Percentiles rank a stretch among this genome's conserved stretches.
Conservation (phyloP, 2,329 filamentous ascomycete species). For the Plenodomus lindquistii region DNA sequence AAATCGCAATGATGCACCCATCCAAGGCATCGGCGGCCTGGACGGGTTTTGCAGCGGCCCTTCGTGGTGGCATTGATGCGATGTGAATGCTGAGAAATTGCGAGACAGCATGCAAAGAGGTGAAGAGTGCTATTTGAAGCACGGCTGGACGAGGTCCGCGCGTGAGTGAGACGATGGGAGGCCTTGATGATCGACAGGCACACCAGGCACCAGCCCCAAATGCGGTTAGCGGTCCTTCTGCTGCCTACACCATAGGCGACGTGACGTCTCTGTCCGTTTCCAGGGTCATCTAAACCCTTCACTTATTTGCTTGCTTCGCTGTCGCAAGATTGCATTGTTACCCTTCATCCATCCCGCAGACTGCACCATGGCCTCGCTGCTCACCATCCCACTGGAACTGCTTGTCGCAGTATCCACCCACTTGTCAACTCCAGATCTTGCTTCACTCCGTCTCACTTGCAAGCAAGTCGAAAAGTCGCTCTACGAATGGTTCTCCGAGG, state of each 20-base stretch:
- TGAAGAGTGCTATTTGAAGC: conserved; percentile 14
- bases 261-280: conserved; percentile 4
- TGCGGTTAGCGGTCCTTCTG: conserved; percentile 14
- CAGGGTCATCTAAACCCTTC: background rate
- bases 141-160: background rate
- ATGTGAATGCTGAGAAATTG: conserved; percentile 1
- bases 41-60: conserved; percentile 21
- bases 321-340: background rate
- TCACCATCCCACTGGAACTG: conserved; percentile 60
- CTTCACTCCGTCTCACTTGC: conserved; percentile 59
- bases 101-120: background rate
- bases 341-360: background rate
- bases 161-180: conserved; percentile 3
- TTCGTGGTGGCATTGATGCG: conserved; percentile 22
- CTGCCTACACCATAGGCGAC: conserved; percentile 21
- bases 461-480: conserved; percentile 58
- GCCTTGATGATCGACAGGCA: conserved; percentile 2
- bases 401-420: conserved; percentile 56
- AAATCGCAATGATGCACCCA: conserved; percentile 59
- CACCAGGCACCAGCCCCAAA: conserved; percentile 17
- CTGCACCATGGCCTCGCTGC: conserved; percentile 26
- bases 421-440: conserved; percentile 61
- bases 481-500: conserved; percentile 60
- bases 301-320: background rate
- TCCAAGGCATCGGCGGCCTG: conserved; percentile 47